These are phyloP conservation scores for Citrus reticulata DNA, from an alignment of 345 rosid genomes.

Conservation along the genomic window DNA sequence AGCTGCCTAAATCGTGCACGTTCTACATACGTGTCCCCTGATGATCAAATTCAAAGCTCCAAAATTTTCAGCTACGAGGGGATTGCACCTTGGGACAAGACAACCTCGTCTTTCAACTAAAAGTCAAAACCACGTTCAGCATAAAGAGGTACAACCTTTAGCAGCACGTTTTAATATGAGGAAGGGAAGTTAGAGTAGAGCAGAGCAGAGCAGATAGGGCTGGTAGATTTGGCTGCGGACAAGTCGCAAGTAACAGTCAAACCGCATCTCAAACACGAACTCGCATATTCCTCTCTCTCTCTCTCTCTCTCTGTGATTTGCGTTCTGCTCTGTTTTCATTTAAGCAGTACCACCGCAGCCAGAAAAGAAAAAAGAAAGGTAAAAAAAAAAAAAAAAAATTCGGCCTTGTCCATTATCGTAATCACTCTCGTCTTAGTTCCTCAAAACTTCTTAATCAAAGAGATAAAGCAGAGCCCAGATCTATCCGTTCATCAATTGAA, in stretches of 20 bases:
- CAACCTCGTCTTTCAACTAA: background rate
- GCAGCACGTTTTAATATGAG: background rate
- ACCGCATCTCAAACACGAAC: background rate
- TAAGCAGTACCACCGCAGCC: background rate
- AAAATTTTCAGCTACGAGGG: background rate
- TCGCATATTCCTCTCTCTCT: slow-evolving; percentile 6
- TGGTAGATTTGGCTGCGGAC: background rate
- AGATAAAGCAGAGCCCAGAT: background rate
- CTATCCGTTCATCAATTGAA: background rate
- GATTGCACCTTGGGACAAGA: background rate
- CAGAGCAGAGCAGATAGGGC: too few relatives aligned
- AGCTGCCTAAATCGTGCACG: background rate
- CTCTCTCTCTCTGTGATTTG: too few relatives aligned
- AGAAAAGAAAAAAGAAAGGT: too few relatives aligned
- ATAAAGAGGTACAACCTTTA: background rate
- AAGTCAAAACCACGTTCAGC: background rate
- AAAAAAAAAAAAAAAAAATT: too few relatives aligned
- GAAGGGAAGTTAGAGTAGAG: background rate
- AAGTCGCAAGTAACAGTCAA: background rate
- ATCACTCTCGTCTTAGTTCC: background rate
- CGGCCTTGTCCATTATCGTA: background rate
- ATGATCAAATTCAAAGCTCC: background rate
- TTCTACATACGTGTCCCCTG: background rate
- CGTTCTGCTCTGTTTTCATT: background rate
- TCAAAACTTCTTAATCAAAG: background rate